phyloP scores from a whole-genome alignment of 345 rosid genomes.

The Triadica sebifera region DNA sequence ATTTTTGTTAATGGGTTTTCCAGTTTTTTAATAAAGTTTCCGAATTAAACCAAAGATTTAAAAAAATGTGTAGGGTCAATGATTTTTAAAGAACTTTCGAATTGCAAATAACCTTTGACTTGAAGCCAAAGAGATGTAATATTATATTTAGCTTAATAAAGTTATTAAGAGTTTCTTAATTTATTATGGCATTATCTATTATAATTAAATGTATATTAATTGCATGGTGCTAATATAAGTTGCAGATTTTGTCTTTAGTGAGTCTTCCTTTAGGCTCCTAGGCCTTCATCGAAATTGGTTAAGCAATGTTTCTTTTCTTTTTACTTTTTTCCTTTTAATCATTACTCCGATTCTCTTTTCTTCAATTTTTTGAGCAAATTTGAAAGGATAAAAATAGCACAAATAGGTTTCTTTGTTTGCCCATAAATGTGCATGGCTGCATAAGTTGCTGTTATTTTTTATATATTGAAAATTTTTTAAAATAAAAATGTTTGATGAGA shows the following conservation, averaged over 20 bases:
- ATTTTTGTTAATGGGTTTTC: too few species aligned
- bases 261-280: background rate
- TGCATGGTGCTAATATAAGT: background rate
- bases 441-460: too few species aligned
- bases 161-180: background rate
- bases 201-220: too few species aligned
- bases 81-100: slow-evolving; percentile 12
- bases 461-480: too few species aligned
- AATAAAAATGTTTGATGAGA: too few species aligned
- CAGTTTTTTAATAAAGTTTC: too few species aligned
- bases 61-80: slow-evolving; percentile 10
- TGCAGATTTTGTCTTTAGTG: slow-evolving; percentile 23
- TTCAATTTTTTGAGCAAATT: background rate
- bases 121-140: slow-evolving; percentile 34
- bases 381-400: background rate
- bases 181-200: too few species aligned
- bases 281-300: background rate
- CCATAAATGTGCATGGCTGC: too few species aligned
- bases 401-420: background rate
- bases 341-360: too few species aligned
- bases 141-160: slow-evolving; percentile 8
- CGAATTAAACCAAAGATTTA: too few species aligned
- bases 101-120: slow-evolving; percentile 33
- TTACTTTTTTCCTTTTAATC: background rate
- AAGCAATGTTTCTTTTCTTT: background rate